Conservation (phyloP, 2,329 filamentous ascomycete genomes). For the Ambrosiella xylebori region DNA sequence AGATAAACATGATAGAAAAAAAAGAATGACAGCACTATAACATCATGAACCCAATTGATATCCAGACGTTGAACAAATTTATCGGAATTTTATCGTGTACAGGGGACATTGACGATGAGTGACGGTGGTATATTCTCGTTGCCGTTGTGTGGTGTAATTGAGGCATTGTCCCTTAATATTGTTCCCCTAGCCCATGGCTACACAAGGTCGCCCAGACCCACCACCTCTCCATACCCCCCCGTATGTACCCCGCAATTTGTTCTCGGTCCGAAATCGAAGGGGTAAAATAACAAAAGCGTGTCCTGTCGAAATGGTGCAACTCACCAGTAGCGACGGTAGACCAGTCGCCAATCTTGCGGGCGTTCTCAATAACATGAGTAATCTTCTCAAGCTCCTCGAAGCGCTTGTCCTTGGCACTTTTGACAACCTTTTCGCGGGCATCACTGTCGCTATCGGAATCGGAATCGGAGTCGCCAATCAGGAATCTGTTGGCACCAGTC, state of each 20-base stretch:
- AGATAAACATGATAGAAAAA: neutral
- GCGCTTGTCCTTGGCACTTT: conserved; percentile 90
- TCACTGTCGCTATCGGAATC: conserved; percentile 82
- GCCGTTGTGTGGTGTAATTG: neutral
- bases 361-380: conserved; percentile 86
- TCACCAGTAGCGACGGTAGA: conserved; percentile 74
- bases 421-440: conserved; percentile 66
- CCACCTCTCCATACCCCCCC: neutral
- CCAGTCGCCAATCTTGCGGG: conserved; percentile 96
- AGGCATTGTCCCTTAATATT: conserved; percentile 1
- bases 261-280: conserved; percentile 1
- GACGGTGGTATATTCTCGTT: neutral
- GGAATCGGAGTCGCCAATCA: conserved; percentile 50
- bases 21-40: neutral
- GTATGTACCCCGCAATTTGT: neutral
- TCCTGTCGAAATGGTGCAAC: conserved; percentile 18
- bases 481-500: conserved; percentile 65
- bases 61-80: neutral
- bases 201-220: neutral
- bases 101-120: no score
- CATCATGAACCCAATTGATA: neutral
- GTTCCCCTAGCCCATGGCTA: conserved; percentile 1
- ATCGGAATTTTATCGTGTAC: no score
- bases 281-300: neutral
- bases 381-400: conserved; percentile 83